Conservation (phyloP, 192 early-diverging fungal genomes). For the Powellomyces hirtus region DNA sequence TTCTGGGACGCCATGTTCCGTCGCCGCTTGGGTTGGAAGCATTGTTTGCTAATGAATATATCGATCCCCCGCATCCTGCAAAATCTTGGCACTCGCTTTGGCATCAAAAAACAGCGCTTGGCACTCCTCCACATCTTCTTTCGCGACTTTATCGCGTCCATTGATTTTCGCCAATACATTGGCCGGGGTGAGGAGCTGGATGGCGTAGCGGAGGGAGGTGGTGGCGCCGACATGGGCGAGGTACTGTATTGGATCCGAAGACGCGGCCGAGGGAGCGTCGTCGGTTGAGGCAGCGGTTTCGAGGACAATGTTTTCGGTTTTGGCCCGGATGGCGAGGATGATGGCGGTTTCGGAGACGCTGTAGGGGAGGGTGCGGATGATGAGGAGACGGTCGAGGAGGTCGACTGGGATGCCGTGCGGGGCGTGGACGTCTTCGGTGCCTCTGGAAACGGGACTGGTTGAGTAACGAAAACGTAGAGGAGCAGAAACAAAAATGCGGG, state of each 20-base stretch:
- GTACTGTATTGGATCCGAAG: too few relatives aligned
- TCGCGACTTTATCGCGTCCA: slow-evolving; percentile 74
- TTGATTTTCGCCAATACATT: slow-evolving; percentile 84
- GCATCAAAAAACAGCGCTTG: slow-evolving; percentile 86
- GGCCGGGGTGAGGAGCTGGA: slow-evolving; percentile 92
- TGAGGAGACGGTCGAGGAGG: slow-evolving; percentile 90
- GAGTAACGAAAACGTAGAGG: not conserved
- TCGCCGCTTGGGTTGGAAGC: too few relatives aligned
- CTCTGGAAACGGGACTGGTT: slow-evolving; percentile 30
- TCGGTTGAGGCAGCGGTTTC: slow-evolving; percentile 85
- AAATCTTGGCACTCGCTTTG: slow-evolving; percentile 74
- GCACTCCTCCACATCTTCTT: slow-evolving; percentile 85
- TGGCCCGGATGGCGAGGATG: slow-evolving; percentile 87
- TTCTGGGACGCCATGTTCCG: too few relatives aligned
- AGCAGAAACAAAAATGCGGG: not conserved
- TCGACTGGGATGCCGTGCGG: slow-evolving; percentile 95
- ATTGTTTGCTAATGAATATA: slow-evolving; percentile 50
- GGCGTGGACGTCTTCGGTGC: slow-evolving; percentile 47
- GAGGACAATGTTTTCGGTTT: slow-evolving; percentile 94
- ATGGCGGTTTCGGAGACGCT: slow-evolving; percentile 77
- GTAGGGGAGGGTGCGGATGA: slow-evolving; percentile 91
- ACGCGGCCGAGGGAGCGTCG: slow-evolving; percentile 83
- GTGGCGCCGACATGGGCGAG: slow-evolving; percentile 89
- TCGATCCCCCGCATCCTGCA: slow-evolving; percentile 49
- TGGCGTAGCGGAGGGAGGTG: slow-evolving; percentile 91